Evolutionary conservation across 495 filamentous ascomycete species (phyloP), one percentile per base, ranked within the genome.

Genomic region (Barbatosphaeria neglecta): DNA sequence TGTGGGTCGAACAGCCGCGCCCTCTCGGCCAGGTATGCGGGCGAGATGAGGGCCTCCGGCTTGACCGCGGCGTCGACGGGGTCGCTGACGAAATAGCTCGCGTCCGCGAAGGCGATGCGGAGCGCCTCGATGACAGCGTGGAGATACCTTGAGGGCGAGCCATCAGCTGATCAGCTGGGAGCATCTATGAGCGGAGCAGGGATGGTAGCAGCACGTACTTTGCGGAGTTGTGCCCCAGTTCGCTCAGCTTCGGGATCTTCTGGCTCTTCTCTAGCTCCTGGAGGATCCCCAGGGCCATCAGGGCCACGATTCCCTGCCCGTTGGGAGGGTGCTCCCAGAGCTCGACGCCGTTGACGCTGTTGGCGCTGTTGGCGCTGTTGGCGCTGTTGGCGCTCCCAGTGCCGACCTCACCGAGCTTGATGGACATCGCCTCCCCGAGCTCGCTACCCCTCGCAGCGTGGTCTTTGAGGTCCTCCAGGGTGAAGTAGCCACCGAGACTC

Each of bases 271-370:
- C 82, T 4, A 93, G 69, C 50, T 81, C 73, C 58, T 88, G 77
- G 15, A 93, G 64, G 37, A 92, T 86, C 2, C 87, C 87, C 4
- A 93, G 65, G 0, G 87, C 78, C 77, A 90, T 90, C 39, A 90
- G 68, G 2, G 87, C 87, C 0, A 92, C 85, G 33, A 93, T 80
- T 1, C 87, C 87, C 63, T 93, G 87, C 0, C 87, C 86, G 53
- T 90, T 92, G 1, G 87, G 87, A 24, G 87, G 83, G 59, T 89
- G 85, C 51, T 93, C 87, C 87, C 87, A 93, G 2, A 93, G 59
- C 15, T 50, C 43, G 7, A 53, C 15, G 4, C 27, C 54, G 4
- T 20, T 37, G 15, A 35, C 31, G 13, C 31, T 35, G 31, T 35
- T 35, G 2, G 15, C 31, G 6, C 2, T 3, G 10, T 20, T 37